phyloP scores from a whole-genome alignment of 2,329 filamentous ascomycete species.

The Paraphoma sp. region DNA sequence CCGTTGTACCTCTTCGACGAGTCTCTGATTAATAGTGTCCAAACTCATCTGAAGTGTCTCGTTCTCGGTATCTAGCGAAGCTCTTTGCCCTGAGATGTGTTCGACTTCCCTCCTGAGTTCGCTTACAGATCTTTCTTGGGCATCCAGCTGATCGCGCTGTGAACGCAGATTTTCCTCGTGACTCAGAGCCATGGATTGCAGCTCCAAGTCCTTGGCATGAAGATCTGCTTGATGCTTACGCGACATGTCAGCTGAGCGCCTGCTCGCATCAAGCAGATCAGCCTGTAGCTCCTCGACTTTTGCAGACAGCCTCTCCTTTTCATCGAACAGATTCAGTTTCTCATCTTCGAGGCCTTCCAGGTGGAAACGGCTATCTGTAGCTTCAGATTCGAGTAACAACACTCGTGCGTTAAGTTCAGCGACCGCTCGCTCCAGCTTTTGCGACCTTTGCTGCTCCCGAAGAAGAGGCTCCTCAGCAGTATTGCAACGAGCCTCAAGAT shows the following conservation, averaged over 20 bases:
- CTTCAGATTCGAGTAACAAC: constrained; percentile 38
- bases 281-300: constrained; percentile 40
- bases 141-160: constrained; percentile 10
- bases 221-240: constrained; percentile 26
- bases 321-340: constrained; percentile 44
- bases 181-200: constrained; percentile 28
- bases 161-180: constrained; percentile 22
- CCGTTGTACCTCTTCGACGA: constrained; percentile 28
- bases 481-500: constrained; percentile 63
- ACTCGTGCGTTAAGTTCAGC: constrained; percentile 44
- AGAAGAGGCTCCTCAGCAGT: constrained; percentile 62
- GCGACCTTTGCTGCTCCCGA: constrained; percentile 49
- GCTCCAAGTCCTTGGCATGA: constrained; percentile 47
- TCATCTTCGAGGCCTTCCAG: constrained; percentile 47
- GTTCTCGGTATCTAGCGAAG: constrained; percentile 22
- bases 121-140: constrained; percentile 10
- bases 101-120: constrained; percentile 6
- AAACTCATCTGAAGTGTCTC: constrained; percentile 42
- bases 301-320: constrained; percentile 40
- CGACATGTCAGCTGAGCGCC: constrained; percentile 38
- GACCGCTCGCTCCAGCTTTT: constrained; percentile 40
- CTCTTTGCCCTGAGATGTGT: constrained; percentile 9
- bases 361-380: constrained; percentile 30
- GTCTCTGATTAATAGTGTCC: constrained; percentile 24
- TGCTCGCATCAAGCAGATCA: constrained; percentile 48